A percentile compares a stretch with the other conserved stretches of the same genome.
Conservation (phyloP, 1,284 basidiomycete species). For the Trichosporon faecale region DNA sequence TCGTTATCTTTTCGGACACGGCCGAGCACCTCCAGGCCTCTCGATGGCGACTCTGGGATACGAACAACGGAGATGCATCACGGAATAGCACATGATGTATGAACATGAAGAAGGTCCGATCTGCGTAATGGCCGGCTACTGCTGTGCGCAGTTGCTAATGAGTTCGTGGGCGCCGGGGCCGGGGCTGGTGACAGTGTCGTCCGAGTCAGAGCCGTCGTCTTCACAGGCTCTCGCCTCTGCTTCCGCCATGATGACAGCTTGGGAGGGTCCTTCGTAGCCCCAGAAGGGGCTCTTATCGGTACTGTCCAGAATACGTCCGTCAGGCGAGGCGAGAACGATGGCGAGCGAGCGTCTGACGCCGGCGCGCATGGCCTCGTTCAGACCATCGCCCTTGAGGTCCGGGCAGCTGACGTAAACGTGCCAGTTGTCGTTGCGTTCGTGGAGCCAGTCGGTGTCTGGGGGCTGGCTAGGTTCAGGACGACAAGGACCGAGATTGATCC, state of each 20-base stretch:
- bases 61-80: background rate
- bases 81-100: background rate
- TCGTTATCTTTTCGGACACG: too few species aligned
- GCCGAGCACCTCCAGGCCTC: too few species aligned
- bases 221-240: background rate
- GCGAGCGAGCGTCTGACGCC: background rate
- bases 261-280: background rate
- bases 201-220: background rate
- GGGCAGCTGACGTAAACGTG: background rate
- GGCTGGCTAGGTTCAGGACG: background rate
- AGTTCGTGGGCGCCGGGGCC: background rate
- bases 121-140: background rate
- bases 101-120: background rate
- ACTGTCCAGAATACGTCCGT: background rate
- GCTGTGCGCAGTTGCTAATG: background rate
- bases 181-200: background rate
- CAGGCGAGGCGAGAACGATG: background rate
- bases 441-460: background rate
- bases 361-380: background rate
- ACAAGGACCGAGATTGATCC: background rate
- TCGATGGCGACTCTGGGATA: too few species aligned
- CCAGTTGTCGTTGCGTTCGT: background rate
- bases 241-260: background rate
- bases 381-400: background rate
- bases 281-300: background rate